These are phyloP conservation scores for Exobasidium rhododendri DNA, from an alignment of 1,284 basidiomycete genomes.

Conservation along the genomic window DNA sequence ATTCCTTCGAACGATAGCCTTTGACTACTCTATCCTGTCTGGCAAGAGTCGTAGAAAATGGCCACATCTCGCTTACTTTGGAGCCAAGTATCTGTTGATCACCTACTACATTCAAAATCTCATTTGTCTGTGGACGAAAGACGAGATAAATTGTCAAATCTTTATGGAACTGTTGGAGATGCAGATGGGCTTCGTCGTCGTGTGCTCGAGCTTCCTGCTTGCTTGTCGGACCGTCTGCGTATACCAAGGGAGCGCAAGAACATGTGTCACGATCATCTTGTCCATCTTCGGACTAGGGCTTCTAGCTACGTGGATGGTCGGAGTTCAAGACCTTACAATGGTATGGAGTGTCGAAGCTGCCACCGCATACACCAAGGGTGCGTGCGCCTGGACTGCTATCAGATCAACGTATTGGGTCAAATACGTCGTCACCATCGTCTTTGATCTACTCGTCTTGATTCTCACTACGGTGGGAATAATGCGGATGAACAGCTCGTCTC, in stretches of 20 bases:
- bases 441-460: slow-evolving; percentile 21
- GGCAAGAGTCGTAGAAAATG: slow-evolving; percentile 14
- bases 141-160: slow-evolving; percentile 15
- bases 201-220: slow-evolving; percentile 15
- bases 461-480: slow-evolving; percentile 36
- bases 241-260: slow-evolving; percentile 8
- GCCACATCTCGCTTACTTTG: slow-evolving; percentile 20
- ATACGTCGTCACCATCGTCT: slow-evolving; percentile 20
- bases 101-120: slow-evolving; percentile 12
- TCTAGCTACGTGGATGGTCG: slow-evolving; percentile 15
- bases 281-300: slow-evolving; percentile 2
- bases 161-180: slow-evolving; percentile 13
- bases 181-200: slow-evolving; percentile 17
- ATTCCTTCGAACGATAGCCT: slow-evolving; percentile 2
- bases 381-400: slow-evolving; percentile 11
- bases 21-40: slow-evolving; percentile 15
- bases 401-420: slow-evolving; percentile 16
- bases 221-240: slow-evolving; percentile 22
- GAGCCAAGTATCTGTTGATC: slow-evolving; percentile 14
- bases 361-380: slow-evolving; percentile 12
- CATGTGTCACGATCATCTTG: slow-evolving; percentile 1
- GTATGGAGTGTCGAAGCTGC: slow-evolving; percentile 15
- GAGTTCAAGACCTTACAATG: slow-evolving; percentile 10
- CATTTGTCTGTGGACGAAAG: slow-evolving; percentile 1
- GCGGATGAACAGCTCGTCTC: slow-evolving; percentile 25